These are phyloP conservation scores for Candolleomyces efflorescens DNA, from an alignment of 768 basidiomycete species.

Conservation along the genomic window DNA sequence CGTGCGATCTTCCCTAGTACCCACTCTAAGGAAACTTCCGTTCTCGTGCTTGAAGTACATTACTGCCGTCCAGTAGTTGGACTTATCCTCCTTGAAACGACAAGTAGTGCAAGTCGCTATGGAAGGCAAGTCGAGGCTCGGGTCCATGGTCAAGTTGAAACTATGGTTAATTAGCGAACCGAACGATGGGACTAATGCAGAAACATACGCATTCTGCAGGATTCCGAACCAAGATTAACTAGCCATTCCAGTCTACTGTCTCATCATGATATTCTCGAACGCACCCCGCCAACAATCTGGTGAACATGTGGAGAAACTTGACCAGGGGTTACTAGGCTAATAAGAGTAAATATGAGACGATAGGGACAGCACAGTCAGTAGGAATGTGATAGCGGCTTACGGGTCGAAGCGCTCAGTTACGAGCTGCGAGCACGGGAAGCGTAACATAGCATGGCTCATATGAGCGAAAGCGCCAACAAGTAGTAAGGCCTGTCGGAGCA, in stretches of 20 bases:
- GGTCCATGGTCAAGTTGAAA: constrained; percentile 5
- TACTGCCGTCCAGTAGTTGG: constrained; percentile 8
- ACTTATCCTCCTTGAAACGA: constrained; percentile 7
- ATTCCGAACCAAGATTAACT: not conserved
- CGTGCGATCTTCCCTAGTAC: not conserved
- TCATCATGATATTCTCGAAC: not conserved
- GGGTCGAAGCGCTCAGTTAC: constrained; percentile 9
- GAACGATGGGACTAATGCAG: not conserved
- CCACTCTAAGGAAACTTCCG: constrained; percentile 3
- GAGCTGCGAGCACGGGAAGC: constrained; percentile 5
- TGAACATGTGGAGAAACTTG: constrained; percentile 8
- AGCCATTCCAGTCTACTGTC: not conserved
- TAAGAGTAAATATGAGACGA: not conserved
- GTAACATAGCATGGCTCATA: not conserved
- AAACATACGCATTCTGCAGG: not conserved
- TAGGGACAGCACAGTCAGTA: too few relatives aligned
- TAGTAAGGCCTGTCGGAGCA: not conserved
- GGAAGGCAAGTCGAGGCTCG: not conserved
- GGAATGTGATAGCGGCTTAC: not conserved
- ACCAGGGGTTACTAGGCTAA: constrained; percentile 1
- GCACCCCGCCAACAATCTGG: constrained; percentile 7
- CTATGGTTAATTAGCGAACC: not conserved
- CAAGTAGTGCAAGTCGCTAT: constrained; percentile 5
- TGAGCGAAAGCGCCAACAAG: not conserved
- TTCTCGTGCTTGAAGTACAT: constrained; percentile 6